phyloP scores from a whole-genome alignment of 345 rosid species.

The Linum usitatissimum region DNA sequence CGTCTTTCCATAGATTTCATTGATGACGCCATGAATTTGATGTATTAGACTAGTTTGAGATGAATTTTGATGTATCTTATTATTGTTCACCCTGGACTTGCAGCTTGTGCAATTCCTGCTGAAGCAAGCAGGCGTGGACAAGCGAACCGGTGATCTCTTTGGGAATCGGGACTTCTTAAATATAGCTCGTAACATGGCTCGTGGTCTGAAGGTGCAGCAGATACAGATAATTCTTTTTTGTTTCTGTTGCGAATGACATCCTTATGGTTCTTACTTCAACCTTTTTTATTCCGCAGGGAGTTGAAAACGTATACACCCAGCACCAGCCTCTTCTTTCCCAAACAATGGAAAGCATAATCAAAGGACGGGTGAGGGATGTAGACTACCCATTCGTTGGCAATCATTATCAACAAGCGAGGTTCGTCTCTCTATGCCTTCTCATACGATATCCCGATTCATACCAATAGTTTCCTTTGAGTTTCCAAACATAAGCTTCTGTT shows the following conservation, averaged over 20 bases:
- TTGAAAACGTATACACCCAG: slow-evolving; percentile 95
- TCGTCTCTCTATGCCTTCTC: slow-evolving; percentile 13
- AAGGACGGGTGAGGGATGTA: slow-evolving; percentile 84
- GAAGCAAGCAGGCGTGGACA: slow-evolving; percentile 94
- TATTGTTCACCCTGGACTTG: slow-evolving; percentile 23
- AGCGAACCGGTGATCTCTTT: slow-evolving; percentile 85
- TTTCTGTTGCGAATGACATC: not conserved
- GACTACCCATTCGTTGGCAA: slow-evolving; percentile 93
- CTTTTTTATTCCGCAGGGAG: slow-evolving; percentile 48
- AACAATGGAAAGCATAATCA: slow-evolving; percentile 84
- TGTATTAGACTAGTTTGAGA: not conserved
- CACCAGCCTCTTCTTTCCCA: slow-evolving; percentile 95
- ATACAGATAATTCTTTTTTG: slow-evolving; percentile 5
- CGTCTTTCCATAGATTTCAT: not conserved
- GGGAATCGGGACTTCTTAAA: slow-evolving; percentile 90
- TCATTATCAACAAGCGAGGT: slow-evolving; percentile 97
- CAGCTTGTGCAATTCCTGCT: slow-evolving; percentile 92
- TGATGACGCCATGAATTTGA: not conserved
- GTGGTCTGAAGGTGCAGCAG: slow-evolving; percentile 79
- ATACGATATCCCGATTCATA: not conserved
- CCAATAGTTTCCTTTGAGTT: not conserved
- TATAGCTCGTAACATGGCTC: slow-evolving; percentile 99
- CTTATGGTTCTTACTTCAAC: not conserved
- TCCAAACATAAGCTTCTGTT: not conserved
- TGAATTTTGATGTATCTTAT: slow-evolving; percentile 6